Conservation (phyloP, 2,329 filamentous ascomycete genomes). For the Colletotrichum scovillei region DNA sequence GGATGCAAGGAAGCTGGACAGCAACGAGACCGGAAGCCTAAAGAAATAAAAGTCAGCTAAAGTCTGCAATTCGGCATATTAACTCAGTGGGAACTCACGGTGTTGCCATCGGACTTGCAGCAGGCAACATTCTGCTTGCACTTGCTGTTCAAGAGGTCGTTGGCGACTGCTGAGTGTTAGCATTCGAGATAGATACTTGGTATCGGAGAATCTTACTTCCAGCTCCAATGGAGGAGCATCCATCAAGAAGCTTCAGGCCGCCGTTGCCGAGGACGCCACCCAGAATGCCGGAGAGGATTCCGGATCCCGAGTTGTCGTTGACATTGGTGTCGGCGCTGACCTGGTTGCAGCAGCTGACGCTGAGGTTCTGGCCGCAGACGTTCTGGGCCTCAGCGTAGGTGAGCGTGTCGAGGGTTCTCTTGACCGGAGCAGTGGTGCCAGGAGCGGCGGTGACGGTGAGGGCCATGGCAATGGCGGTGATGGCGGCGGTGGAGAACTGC, state of each 20-base stretch:
- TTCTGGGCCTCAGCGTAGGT: slow-evolving; percentile 1
- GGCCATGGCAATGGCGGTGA: neutral
- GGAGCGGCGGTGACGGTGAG: neutral
- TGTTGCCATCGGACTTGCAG: neutral
- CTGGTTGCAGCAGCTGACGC: slow-evolving; percentile 11
- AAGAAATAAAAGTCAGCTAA: neutral
- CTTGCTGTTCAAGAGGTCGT: neutral
- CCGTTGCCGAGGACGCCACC: neutral
- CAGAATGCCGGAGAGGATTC: neutral
- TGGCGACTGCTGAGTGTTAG: neutral
- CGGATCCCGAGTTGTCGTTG: neutral
- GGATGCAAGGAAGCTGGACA: neutral
- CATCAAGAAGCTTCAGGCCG: neutral
- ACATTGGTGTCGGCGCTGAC: neutral
- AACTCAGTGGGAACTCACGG: neutral
- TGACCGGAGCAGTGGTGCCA: neutral
- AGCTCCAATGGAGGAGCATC: neutral
- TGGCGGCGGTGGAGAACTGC: neutral
- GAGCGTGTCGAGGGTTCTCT: neutral
- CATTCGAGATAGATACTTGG: neutral
- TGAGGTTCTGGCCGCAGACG: slow-evolving; percentile 1
- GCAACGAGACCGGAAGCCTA: neutral
- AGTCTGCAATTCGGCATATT: neutral
- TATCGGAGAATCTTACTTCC: neutral
- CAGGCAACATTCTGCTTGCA: neutral